Conservation (phyloP, 2,329 filamentous ascomycete species). For the Penicillium sp. region DNA sequence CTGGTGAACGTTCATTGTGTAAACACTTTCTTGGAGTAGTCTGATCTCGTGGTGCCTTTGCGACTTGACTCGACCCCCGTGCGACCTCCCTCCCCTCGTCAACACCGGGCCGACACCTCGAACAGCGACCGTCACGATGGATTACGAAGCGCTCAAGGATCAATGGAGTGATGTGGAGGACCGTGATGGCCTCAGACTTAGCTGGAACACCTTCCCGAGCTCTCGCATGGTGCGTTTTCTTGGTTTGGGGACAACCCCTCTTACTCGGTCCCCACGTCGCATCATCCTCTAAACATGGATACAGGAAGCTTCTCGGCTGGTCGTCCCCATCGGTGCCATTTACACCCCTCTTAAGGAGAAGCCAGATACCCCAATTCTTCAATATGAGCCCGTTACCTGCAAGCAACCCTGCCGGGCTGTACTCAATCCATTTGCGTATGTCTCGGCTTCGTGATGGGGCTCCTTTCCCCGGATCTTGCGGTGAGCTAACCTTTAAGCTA, state of each 20-base stretch:
- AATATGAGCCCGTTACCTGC: slow-evolving; percentile 96
- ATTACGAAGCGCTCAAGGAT: slow-evolving; percentile 91
- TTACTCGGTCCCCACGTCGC: slow-evolving; percentile 13
- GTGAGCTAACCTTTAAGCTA: slow-evolving; percentile 38
- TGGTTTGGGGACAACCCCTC: slow-evolving; percentile 4
- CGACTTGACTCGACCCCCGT: slow-evolving; percentile 21
- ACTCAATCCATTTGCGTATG: slow-evolving; percentile 94
- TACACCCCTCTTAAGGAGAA: slow-evolving; percentile 97
- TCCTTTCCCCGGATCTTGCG: slow-evolving; percentile 10
- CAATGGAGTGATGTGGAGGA: slow-evolving; percentile 97
- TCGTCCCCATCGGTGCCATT: slow-evolving; percentile 92
- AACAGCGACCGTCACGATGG: slow-evolving; percentile 62
- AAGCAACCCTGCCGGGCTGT: slow-evolving; percentile 95
- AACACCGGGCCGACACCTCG: slow-evolving; percentile 29
- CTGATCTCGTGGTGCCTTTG: slow-evolving; percentile 22
- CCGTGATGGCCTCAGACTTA: slow-evolving; percentile 89
- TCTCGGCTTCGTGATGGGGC: slow-evolving; percentile 4
- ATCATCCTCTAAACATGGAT: slow-evolving; percentile 36
- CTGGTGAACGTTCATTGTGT: slow-evolving; percentile 28
- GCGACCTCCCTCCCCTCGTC: slow-evolving; percentile 33
- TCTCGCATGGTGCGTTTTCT: slow-evolving; percentile 78
- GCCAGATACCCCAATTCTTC: slow-evolving; percentile 79
- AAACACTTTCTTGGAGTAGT: slow-evolving; percentile 28
- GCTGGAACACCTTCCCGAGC: slow-evolving; percentile 98
- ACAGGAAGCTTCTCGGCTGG: slow-evolving; percentile 89